A percentile compares a stretch with the other conserved stretches of the same genome.
phyloP scores from a whole-genome alignment of 768 basidiomycete genomes.

The Lactarius psammicola region DNA sequence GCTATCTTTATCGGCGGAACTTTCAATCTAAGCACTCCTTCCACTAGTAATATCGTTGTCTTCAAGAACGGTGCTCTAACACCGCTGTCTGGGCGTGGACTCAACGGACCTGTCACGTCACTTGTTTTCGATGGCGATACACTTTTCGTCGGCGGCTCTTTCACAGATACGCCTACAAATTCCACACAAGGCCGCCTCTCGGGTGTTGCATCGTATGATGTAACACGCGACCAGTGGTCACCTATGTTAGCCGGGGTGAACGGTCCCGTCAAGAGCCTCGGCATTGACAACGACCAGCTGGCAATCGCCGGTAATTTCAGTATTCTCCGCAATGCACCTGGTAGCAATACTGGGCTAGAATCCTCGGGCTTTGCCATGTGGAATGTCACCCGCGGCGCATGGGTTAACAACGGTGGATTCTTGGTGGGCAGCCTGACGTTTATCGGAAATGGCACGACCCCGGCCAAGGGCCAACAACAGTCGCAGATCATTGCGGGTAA shows the following conservation, averaged over 20 bases:
- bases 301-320: slow-evolving; percentile 79
- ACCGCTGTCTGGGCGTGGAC: slow-evolving; percentile 59
- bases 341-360: slow-evolving; percentile 37
- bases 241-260: slow-evolving; percentile 72
- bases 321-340: slow-evolving; percentile 39
- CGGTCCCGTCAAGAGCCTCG: slow-evolving; percentile 66
- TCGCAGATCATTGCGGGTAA: slow-evolving; percentile 71
- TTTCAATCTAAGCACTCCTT: slow-evolving; percentile 60
- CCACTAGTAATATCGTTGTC: slow-evolving; percentile 66
- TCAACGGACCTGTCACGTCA: slow-evolving; percentile 76
- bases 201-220: slow-evolving; percentile 70
- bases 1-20: slow-evolving; percentile 71
- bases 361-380: slow-evolving; percentile 73
- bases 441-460: slow-evolving; percentile 61
- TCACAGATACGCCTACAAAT: slow-evolving; percentile 62
- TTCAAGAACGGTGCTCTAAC: slow-evolving; percentile 60
- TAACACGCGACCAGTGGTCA: slow-evolving; percentile 62
- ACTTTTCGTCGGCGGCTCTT: slow-evolving; percentile 86
- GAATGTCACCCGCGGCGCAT: slow-evolving; percentile 56
- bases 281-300: slow-evolving; percentile 48
- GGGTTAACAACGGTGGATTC: slow-evolving; percentile 77
- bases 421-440: slow-evolving; percentile 68
- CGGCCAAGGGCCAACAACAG: slow-evolving; percentile 39
- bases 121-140: slow-evolving; percentile 59
- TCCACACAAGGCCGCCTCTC: slow-evolving; percentile 52